Evolutionary conservation across 768 basidiomycete genomes (phyloP).

Genomic region (Mycena indigotica): DNA sequence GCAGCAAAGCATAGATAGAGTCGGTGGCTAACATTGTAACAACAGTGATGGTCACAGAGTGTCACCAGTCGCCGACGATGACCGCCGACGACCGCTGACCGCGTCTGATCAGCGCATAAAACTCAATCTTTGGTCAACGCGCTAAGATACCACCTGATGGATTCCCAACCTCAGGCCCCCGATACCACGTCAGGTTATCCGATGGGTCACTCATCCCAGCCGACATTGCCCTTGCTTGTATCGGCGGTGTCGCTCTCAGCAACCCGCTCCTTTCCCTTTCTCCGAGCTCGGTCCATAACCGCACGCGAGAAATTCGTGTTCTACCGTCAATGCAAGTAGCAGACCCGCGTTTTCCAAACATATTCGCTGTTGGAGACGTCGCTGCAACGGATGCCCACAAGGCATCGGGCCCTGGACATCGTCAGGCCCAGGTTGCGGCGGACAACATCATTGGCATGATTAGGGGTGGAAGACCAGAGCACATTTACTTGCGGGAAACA

Average conservation of each 20-base stretch:
- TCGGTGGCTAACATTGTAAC: too few relatives aligned
- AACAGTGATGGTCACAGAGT: too few relatives aligned
- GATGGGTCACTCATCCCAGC: conserved; percentile 7
- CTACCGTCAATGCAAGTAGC: not conserved
- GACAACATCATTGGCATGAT: conserved; percentile 12
- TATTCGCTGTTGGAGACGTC: conserved; percentile 9
- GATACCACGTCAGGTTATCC: conserved; percentile 7
- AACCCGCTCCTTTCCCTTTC: not conserved
- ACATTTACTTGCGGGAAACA: not conserved
- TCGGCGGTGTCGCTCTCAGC: not conserved
- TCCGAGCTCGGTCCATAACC: not conserved
- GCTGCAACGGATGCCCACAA: conserved; percentile 9
- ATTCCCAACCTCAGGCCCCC: conserved; percentile 29
- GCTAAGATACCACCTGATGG: too few relatives aligned
- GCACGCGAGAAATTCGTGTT: not conserved
- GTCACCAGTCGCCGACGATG: not conserved
- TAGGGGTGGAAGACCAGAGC: not conserved
- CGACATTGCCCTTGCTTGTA: conserved; percentile 3
- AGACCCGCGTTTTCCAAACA: not conserved
- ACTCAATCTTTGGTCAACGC: too few relatives aligned
- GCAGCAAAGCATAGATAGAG: too few relatives aligned
- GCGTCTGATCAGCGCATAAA: not conserved
- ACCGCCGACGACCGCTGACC: not conserved
- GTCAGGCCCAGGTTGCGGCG: conserved; percentile 3
- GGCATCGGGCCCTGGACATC: conserved; percentile 4